Evolutionary conservation across 2,329 filamentous ascomycete species (phyloP), one percentile per base, ranked within the genome.

Genomic region (Colletotrichum sp.): DNA sequence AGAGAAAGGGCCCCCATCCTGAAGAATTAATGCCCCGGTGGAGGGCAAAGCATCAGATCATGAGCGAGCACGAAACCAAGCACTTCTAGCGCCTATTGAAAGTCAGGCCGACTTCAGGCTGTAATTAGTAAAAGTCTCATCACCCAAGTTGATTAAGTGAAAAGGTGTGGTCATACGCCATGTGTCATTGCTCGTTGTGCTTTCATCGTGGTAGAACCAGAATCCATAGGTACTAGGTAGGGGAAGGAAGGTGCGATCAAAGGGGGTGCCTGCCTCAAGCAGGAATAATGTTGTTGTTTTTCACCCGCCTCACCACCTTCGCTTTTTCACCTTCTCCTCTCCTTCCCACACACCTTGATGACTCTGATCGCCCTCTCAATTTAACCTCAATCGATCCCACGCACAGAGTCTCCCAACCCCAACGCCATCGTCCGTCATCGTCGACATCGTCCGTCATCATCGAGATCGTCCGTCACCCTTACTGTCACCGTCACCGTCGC

Each of bases 121-220:
- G 3, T 2, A 0, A 44, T 0, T 2, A 3, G 39, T 44, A 9
- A n/a, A n/a, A n/a, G 1, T n/a, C 1, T 6, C 8, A n/a, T 44
- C 16, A 8, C 1, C 1, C 5, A 44, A 44, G 5, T 18, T 10
- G 16, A 18, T 10, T 9, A n/a, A 8, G n/a, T n/a, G n/a, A n/a
- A n/a, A n/a, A n/a, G n/a, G n/a, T n/a, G n/a, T n/a, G n/a, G n/a
- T n/a, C n/a, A n/a, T n/a, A n/a, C n/a, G n/a, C n/a, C n/a, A n/a
- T n/a, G n/a, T n/a, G n/a, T n/a, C n/a, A n/a, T n/a, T n/a, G n/a
- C n/a, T n/a, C n/a, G 1, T 3, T 48, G 44, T 48, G n/a, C 18
- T 22, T 48, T 22, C n/a, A n/a, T n/a, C n/a, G n/a, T n/a, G n/a
- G n/a, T n/a, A n/a, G n/a, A n/a, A n/a, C n/a, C n/a, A n/a, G n/a